Conservation (phyloP, 2,329 filamentous ascomycete species). For the Aspergillus pseudoviridinutans region DNA sequence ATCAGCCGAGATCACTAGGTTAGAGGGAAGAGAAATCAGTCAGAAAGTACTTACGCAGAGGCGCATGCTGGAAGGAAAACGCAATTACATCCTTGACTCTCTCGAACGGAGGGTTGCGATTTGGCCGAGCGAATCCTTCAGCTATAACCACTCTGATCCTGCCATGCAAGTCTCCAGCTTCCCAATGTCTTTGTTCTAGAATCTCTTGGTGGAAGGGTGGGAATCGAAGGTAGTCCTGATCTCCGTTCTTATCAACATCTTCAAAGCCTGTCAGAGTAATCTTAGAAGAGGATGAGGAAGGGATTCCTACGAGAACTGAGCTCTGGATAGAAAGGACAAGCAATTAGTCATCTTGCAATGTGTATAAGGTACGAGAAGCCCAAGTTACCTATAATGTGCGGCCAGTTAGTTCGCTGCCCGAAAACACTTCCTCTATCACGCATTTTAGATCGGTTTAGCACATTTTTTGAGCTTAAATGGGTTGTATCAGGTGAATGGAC, state of each 20-base stretch:
- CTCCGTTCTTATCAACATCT: conserved; percentile 53
- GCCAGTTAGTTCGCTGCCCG: conserved; percentile 50
- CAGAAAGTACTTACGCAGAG: conserved; percentile 55
- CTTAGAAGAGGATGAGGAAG: conserved; percentile 38
- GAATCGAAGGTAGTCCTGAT: conserved; percentile 63
- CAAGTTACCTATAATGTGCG: conserved; percentile 49
- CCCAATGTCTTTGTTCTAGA: conserved; percentile 67
- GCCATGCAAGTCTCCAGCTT: conserved; percentile 65
- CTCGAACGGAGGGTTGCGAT: conserved; percentile 53
- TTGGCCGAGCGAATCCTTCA: conserved; percentile 61
- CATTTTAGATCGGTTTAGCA: neutral
- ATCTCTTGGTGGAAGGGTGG: conserved; percentile 68
- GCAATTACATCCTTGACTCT: conserved; percentile 67
- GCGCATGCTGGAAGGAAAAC: conserved; percentile 84
- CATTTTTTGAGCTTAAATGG: neutral
- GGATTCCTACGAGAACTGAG: conserved; percentile 30
- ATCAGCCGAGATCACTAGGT: conserved; percentile 10
- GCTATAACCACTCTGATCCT: conserved; percentile 73
- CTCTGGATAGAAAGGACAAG: conserved; percentile 20
- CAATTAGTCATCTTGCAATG: neutral
- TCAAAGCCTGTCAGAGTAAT: conserved; percentile 6
- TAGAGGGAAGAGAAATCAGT: neutral
- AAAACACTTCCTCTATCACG: conserved; percentile 52
- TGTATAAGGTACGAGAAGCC: neutral
- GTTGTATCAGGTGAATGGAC: conserved; percentile 17